Percentiles rank a stretch among this genome's conserved stretches.
Evolutionary conservation across 2,329 filamentous ascomycete species (phyloP).

Genomic region (Stemphylium beticola): DNA sequence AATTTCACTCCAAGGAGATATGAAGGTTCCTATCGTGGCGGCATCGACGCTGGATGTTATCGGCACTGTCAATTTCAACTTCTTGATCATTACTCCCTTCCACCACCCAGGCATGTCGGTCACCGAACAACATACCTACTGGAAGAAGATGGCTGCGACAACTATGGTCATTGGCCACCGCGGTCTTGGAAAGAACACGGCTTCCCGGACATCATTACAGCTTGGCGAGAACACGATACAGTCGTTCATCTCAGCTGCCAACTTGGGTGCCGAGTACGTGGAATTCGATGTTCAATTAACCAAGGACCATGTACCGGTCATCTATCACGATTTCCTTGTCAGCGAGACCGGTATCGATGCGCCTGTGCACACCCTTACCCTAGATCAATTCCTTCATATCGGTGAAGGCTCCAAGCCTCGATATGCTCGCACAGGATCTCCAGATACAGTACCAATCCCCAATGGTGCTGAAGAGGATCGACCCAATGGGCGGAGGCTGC

Average conservation of each 20-base stretch:
- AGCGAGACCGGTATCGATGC: constrained; percentile 98
- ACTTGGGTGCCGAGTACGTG: constrained; percentile 78
- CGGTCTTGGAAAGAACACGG: constrained; percentile 85
- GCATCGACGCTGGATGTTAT: constrained; percentile 85
- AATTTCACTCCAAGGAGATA: constrained; percentile 91
- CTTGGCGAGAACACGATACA: constrained; percentile 94
- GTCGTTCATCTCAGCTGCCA: constrained; percentile 95
- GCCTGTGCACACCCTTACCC: constrained; percentile 89
- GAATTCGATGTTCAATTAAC: constrained; percentile 92
- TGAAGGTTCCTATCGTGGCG: constrained; percentile 88
- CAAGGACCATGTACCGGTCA: constrained; percentile 98
- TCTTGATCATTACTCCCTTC: constrained; percentile 93
- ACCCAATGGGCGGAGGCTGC: constrained; percentile 45
- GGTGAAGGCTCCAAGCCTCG: constrained; percentile 63
- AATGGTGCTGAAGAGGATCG: constrained; percentile 26
- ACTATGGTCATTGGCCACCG: constrained; percentile 81
- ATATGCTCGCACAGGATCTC: constrained; percentile 56
- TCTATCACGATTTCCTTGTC: constrained; percentile 98
- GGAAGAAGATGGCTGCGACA: constrained; percentile 88
- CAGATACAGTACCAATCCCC: constrained; percentile 29
- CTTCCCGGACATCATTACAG: constrained; percentile 84
- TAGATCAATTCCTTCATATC: constrained; percentile 94
- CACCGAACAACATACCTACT: constrained; percentile 90
- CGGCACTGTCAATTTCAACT: constrained; percentile 95
- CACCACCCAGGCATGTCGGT: constrained; percentile 92